These are phyloP conservation scores for Boletellus ananiceps DNA, from an alignment of 768 basidiomycete genomes.

Conservation along the genomic window DNA sequence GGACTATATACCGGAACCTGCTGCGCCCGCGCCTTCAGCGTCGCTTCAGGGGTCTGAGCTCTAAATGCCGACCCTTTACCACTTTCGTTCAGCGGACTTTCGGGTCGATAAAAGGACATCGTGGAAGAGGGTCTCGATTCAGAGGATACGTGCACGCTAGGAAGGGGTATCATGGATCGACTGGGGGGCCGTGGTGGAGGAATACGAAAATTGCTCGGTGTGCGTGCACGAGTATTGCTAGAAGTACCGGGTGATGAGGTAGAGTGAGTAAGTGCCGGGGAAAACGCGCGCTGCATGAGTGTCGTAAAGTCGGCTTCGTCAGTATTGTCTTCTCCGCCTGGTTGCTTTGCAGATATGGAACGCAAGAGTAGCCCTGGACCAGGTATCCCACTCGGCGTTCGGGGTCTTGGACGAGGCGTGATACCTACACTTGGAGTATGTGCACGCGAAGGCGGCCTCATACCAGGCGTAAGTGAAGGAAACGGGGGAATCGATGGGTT, in stretches of 20 bases:
- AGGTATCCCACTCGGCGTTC: conserved; percentile 79
- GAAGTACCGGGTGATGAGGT: conserved; percentile 38
- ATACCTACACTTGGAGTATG: conserved; percentile 46
- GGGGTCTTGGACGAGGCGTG: conserved; percentile 66
- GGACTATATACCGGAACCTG: conserved; percentile 52
- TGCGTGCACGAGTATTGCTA: conserved; percentile 27
- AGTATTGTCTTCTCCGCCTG: conserved; percentile 41
- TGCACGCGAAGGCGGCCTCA: conserved; percentile 49
- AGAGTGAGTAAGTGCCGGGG: conserved; percentile 50
- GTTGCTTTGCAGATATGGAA: conserved; percentile 44
- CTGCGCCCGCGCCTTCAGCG: conserved; percentile 54
- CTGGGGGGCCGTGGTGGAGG: conserved; percentile 74
- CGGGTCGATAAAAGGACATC: conserved; percentile 62
- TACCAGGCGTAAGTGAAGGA: conserved; percentile 23
- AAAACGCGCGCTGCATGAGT: conserved; percentile 58
- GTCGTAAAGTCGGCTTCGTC: conserved; percentile 43
- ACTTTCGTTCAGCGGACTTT: conserved; percentile 44
- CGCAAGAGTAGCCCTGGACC: conserved; percentile 49
- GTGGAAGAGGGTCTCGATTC: conserved; percentile 68
- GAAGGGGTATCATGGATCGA: conserved; percentile 79
- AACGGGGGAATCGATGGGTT: conserved; percentile 36
- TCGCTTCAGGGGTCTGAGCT: conserved; percentile 68
- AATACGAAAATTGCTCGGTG: conserved; percentile 38
- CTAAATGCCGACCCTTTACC: conserved; percentile 35
- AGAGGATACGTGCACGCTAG: conserved; percentile 63